These are phyloP conservation scores for Mimosa pudica DNA, from an alignment of 306 rosid genomes.

Conservation along the genomic window DNA sequence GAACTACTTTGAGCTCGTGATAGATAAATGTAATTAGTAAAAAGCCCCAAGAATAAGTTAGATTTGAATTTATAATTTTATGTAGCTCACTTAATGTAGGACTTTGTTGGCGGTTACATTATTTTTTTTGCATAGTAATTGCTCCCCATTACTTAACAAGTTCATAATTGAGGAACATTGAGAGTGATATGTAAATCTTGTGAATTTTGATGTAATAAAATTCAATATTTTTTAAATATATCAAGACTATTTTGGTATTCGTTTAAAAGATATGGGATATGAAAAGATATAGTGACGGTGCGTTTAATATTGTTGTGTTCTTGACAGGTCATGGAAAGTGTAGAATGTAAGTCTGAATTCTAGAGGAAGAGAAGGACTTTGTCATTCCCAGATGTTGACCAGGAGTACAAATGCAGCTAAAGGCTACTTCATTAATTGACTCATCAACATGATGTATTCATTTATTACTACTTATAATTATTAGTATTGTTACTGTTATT, in stretches of 20 bases:
- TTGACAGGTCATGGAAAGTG: constrained; percentile 48
- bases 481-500: background rate
- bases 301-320: background rate
- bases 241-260: background rate
- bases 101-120: too few species aligned
- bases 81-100: too few species aligned
- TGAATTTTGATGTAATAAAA: background rate
- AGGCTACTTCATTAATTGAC: background rate
- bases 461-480: background rate
- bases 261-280: background rate
- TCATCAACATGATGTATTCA: background rate
- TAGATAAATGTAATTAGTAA: too few species aligned
- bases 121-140: too few species aligned
- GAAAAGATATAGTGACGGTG: background rate
- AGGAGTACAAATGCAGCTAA: background rate
- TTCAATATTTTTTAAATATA: background rate
- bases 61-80: too few species aligned
- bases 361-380: background rate
- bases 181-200: background rate
- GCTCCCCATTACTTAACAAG: too few species aligned
- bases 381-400: background rate
- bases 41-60: too few species aligned
- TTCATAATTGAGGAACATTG: background rate
- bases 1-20: too few species aligned
- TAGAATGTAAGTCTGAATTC: background rate